These are phyloP conservation scores for Torrubiellomyces zombiae DNA, from an alignment of 2,329 filamentous ascomycete species.

Conservation along the genomic window DNA sequence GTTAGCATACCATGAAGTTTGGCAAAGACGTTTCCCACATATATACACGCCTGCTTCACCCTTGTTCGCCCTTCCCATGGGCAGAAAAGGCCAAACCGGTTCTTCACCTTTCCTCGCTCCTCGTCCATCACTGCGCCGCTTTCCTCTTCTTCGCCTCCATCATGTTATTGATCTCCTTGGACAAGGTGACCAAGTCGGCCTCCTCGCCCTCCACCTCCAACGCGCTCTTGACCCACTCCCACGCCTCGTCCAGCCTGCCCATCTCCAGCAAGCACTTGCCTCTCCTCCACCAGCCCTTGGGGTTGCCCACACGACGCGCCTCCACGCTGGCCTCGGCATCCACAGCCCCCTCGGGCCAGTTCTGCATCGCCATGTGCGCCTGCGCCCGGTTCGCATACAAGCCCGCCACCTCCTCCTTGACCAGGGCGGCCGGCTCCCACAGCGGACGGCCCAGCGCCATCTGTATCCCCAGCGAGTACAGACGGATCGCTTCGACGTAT, in stretches of 20 bases:
- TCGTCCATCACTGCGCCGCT: too few species aligned
- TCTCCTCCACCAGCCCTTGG: conserved; percentile 87
- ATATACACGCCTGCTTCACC: too few species aligned
- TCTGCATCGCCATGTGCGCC: conserved; percentile 66
- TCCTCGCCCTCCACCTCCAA: conserved; percentile 70
- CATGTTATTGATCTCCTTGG: conserved; percentile 42
- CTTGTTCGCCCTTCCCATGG: too few species aligned
- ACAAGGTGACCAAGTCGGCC: conserved; percentile 43
- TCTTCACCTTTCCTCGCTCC: too few species aligned
- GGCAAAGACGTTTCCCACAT: too few species aligned
- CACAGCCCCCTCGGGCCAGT: conserved; percentile 72
- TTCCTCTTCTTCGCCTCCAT: conserved; percentile 24
- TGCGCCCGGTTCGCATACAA: conserved; percentile 81
- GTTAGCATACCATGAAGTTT: too few species aligned
- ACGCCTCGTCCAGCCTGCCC: conserved; percentile 69
- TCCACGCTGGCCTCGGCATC: conserved; percentile 84
- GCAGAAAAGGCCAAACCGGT: too few species aligned
- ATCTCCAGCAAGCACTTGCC: conserved; percentile 82
- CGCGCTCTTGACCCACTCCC: conserved; percentile 57
- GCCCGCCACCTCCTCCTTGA: conserved; percentile 66
- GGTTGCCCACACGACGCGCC: conserved; percentile 70
- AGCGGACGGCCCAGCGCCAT: conserved; percentile 70
- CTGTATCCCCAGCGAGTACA: conserved; percentile 74
- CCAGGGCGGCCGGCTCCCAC: conserved; percentile 77
- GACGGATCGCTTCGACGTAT: conserved; percentile 57